Base-by-base conservation (phyloP, 768 basidiomycete genomes). In the Hericium coralloides region DNA sequence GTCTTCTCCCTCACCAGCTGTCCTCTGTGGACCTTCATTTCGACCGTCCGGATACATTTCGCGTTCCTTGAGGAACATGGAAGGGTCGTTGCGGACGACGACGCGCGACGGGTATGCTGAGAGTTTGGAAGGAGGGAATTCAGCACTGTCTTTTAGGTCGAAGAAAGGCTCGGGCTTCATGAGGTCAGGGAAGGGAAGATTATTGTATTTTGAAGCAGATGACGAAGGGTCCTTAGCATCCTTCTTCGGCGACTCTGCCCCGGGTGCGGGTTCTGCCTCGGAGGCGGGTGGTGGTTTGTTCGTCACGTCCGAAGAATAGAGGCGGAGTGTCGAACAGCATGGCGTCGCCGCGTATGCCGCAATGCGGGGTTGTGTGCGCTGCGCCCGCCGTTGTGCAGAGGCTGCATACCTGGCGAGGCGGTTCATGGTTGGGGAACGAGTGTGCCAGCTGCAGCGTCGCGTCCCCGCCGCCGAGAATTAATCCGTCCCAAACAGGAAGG, bases 31-130 rank as follows among this genome's bases (percentile, higher is more conserved):
- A 51, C 65, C 66, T 47, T 73, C 65, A 57, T 68, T 63, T 17
- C 61, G 45, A 22, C 59, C 58, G 25, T 60, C 58, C 37, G 73
- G 66, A 26, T 72, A 67, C 14, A 68, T 69, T 51, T 73, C 67
- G 5, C 62, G 65, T 20, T 64, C 59, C 15, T 58, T 66, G 64
- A 75, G 70, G 71, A 88, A 84, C 58, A 87, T 79, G 56, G 85
- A 83, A n/a, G 79, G 73, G 71, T 87, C 81, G 65, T 89, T 89
- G 54, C 86, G 84, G 52, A 87, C 67, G 59, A 82, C 73, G 68
- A 89, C 79, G 31, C 79, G 78, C 68, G 83, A 84, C 60, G 78
- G 74, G 69, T 75, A 84, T 1, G 78, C 83, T 15, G 68, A 74
- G n/a, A 74, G 71, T 56, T 74, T 66, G 22, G 74, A 73, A 0